Conservation (phyloP, 306 rosid species). For the Cicer bijugum region DNA sequence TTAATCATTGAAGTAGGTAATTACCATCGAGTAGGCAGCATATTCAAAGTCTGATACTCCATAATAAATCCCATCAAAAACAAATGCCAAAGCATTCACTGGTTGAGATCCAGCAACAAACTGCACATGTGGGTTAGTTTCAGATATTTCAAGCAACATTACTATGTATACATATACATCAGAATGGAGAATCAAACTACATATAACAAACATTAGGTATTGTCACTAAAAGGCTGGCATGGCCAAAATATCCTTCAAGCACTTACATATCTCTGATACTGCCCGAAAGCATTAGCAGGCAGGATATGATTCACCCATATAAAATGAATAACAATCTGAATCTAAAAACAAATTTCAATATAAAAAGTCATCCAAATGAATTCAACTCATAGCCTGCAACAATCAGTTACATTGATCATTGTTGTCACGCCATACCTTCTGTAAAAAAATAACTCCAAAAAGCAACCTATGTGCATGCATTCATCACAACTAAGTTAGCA, state of each 20-base stretch:
- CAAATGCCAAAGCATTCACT: conserved; percentile 90
- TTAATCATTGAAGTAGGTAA: conserved; percentile 32
- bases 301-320: conserved; percentile 21
- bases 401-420: conserved; percentile 15
- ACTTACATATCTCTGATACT: conserved; percentile 1
- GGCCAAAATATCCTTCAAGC: conserved; percentile 10
- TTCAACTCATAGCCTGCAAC: conserved; percentile 18
- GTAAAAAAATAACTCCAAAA: background rate
- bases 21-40: conserved; percentile 94
- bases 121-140: conserved; percentile 50
- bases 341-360: background rate
- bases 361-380: conserved; percentile 16
- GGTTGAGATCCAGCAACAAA: conserved; percentile 98
- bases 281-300: conserved; percentile 27
- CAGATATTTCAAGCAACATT: conserved; percentile 41
- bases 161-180: conserved; percentile 34
- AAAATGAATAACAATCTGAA: conserved; percentile 18
- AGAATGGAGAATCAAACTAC: conserved; percentile 18
- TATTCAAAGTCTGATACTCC: conserved; percentile 93
- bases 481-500: conserved; percentile 24
- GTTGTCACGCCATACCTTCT: background rate
- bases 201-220: conserved; percentile 16
- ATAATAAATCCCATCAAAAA: conserved; percentile 88
- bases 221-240: background rate
- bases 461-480: background rate